Evolutionary conservation across 257 asterid genomes (phyloP), one percentile per base, ranked within the genome.

Genomic region (Fraxinus pennsylvanica): DNA sequence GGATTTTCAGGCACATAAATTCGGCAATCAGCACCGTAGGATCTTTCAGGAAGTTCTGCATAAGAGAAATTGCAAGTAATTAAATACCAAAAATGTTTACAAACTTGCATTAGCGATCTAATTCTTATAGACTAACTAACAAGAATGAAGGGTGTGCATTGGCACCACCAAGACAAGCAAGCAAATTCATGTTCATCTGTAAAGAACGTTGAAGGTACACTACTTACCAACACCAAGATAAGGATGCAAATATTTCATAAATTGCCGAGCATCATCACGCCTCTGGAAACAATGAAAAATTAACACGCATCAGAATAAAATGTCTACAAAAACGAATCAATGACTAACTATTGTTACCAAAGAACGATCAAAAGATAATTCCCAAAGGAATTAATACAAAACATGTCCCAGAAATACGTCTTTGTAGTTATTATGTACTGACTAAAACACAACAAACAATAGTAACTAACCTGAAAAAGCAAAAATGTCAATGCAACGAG

Each of bases 41-140:
- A 93, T 87, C 95, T 88, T 86, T 96, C 99, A 36, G 98, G 98
- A 80, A 93, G 97, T 84, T 96, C 99, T 93, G 90, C 87, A 81
- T 29, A 73, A 86, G 69, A 79, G 71, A 67, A 71, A 78, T 72
- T 57, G 54, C 68, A 78, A 13, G 66, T 57, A 57, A 19, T 57
- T n/a, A 57, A n/a, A 47, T n/a, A 15, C 21, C n/a, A 47, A 47
- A 47, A 47, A 47, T 47, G 21, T n/a, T 21, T 21, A 57, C 29
- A 57, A 57, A 57, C 1, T 47, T 47, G 59, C 59, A 43, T 47
- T 72, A 1, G 50, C 50, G 9, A 17, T n/a, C 61, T 14, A 50
- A 50, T 50, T 14, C 8, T 17, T 57, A 21, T 57, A 57, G 66
- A 50, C 21, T 50, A 50, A 50, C 21, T 50, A 50, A 50, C 21